Evolutionary conservation across 2,329 filamentous ascomycete genomes (phyloP).

Genomic region (Laburnicola sp.): DNA sequence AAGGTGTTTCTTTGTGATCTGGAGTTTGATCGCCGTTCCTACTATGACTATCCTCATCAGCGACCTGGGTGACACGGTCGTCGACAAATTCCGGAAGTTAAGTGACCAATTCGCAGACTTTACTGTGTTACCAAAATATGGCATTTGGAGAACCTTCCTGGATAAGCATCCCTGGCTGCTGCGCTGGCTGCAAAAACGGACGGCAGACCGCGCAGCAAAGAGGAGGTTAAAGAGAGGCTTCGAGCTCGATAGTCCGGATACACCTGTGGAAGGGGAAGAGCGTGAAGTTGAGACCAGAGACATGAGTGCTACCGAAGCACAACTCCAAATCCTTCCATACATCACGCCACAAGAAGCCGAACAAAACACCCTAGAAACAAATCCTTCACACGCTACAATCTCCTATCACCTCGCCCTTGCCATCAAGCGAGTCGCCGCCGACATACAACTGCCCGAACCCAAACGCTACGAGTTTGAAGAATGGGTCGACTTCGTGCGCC

Average conservation of each 20-base stretch:
- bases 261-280: slow-evolving; percentile 21
- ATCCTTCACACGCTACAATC: slow-evolving; percentile 58
- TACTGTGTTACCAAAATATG: slow-evolving; percentile 66
- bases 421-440: slow-evolving; percentile 67
- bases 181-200: slow-evolving; percentile 35
- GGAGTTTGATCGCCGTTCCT: slow-evolving; percentile 82
- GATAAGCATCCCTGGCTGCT: slow-evolving; percentile 52
- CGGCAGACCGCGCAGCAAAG: slow-evolving; percentile 38
- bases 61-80: slow-evolving; percentile 74
- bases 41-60: slow-evolving; percentile 76
- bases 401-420: slow-evolving; percentile 66
- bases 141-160: slow-evolving; percentile 58
- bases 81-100: slow-evolving; percentile 65
- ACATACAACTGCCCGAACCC: slow-evolving; percentile 61
- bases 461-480: slow-evolving; percentile 78
- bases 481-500: slow-evolving; percentile 80
- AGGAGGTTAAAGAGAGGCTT: slow-evolving; percentile 55
- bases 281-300: background rate
- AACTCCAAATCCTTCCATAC: slow-evolving; percentile 5
- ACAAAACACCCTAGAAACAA: slow-evolving; percentile 45
- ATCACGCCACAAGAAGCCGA: slow-evolving; percentile 17
- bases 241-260: slow-evolving; percentile 40
- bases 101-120: slow-evolving; percentile 65
- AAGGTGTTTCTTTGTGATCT: slow-evolving; percentile 89
- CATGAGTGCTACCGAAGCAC: slow-evolving; percentile 13